Percentiles rank a stretch among this genome's conserved stretches.
These are phyloP conservation scores for Aureobasidium uvarum DNA, from an alignment of 2,329 filamentous ascomycete species.

Conservation along the genomic window DNA sequence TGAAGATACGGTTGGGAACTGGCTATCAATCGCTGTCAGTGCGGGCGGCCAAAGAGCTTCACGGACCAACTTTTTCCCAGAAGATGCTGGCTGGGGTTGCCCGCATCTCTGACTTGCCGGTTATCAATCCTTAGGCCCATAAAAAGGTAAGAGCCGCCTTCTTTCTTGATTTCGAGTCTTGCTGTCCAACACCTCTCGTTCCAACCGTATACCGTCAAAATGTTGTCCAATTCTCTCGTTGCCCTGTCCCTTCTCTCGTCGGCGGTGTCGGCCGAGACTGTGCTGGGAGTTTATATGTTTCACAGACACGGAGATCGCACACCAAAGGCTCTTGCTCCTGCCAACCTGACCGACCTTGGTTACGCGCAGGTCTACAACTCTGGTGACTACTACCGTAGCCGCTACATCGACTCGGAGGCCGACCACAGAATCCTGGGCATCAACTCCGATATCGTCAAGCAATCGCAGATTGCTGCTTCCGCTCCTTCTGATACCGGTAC, in stretches of 20 bases:
- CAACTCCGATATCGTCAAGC: constrained; percentile 62
- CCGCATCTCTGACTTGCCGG: constrained; percentile 13
- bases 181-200: background rate
- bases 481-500: constrained; percentile 61
- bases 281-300: constrained; percentile 83
- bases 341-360: constrained; percentile 74
- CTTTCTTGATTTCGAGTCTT: background rate
- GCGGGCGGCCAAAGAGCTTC: constrained; percentile 4
- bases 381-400: constrained; percentile 71
- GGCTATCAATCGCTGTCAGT: constrained; percentile 17
- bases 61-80: background rate
- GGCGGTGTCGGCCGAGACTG: constrained; percentile 55
- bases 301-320: constrained; percentile 88
- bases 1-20: constrained; percentile 10
- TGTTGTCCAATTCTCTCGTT: constrained; percentile 27
- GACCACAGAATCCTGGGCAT: constrained; percentile 64
- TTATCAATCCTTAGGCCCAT: background rate
- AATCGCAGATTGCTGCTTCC: constrained; percentile 68
- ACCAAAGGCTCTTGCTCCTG: constrained; percentile 68
- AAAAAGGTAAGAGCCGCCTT: constrained; percentile 10
- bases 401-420: constrained; percentile 66
- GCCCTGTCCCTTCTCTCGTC: constrained; percentile 35
- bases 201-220: background rate
- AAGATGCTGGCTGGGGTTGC: constrained; percentile 8
- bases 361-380: constrained; percentile 71